Evolutionary conservation across 129 eudicot genomes (phyloP).

Genomic region (Tagetes patula): DNA sequence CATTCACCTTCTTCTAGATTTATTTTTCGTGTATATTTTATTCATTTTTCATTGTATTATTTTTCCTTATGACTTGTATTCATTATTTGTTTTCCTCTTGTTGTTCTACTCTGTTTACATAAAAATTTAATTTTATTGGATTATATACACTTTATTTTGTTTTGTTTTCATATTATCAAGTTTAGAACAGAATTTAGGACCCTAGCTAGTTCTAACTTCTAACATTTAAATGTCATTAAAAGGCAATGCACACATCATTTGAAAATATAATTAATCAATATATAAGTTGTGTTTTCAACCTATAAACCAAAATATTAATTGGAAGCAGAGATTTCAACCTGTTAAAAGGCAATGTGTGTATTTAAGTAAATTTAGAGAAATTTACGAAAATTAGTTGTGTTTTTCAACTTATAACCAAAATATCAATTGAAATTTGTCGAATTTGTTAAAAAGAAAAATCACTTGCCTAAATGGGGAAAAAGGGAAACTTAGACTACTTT

Average conservation of each 20-base stretch:
- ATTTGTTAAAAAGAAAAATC: background rate
- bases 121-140: slow-evolving; percentile 1
- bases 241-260: background rate
- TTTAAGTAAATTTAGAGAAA: too few relatives aligned
- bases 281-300: background rate
- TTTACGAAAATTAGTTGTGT: background rate
- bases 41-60: slow-evolving; percentile 15
- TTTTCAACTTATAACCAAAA: too few relatives aligned
- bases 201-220: background rate
- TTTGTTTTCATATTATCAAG: background rate
- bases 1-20: slow-evolving; percentile 51
- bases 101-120: slow-evolving; percentile 1
- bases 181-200: background rate
- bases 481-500: background rate
- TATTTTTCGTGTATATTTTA: background rate
- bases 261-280: background rate
- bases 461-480: background rate
- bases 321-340: background rate
- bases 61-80: slow-evolving; percentile 28
- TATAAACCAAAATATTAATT: background rate
- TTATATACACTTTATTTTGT: background rate
- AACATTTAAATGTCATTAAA: background rate
- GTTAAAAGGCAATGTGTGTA: too few relatives aligned
- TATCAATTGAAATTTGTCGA: background rate
- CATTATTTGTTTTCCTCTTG: slow-evolving; percentile 1